Evolutionary conservation across 352 stramenopile species (phyloP), one percentile per base, ranked within the genome.

Genomic region (Phytophthora boehmeriae): DNA sequence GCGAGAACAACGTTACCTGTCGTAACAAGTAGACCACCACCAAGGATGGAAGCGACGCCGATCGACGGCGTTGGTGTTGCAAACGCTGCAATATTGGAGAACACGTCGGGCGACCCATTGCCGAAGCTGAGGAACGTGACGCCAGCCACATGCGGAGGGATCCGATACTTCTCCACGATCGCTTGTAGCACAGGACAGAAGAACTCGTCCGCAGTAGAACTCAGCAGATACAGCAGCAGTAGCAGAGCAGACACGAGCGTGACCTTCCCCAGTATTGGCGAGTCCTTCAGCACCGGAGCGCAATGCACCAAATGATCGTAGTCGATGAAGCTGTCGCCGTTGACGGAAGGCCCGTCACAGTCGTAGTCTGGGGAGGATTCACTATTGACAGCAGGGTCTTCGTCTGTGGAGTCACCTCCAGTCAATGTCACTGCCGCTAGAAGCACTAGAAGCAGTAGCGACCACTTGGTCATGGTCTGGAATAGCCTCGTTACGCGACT

Each of bases 61-160:
- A 92, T 91, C 9, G 76, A 81, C n/a, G 86, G 83, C 14, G 70
- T 89, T 4, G 75, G 60, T 1, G 76, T 77, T 10, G 80, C 68
- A 28, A 93, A 90, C 1, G 82, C 84, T 1, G 82, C 82, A 19
- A 93, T 91, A 28, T 93, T 93, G 38, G 84, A 88, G 47, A 93
- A 92, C 0, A 93, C 80, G 41, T 93, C 82, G 5, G 84, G 82
- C 16, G 82, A 91, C 10, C 82, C 84, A 54, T 93, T 93, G 19
- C 82, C 80, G 32, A 91, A 93, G 66, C 82, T 93, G 35, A 93
- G 66, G 66, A 93, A 91, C 25, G 84, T 93, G 17, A 92, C 84
- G 23, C 84, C 84, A 0, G 84, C 82, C 22, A 93, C 73, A 22
- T 91, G 80, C 1, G 84, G 80, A 23, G 82, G 84, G 41, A 93